Percentiles rank a stretch among this genome's conserved stretches.
Conservation (phyloP, 345 rosid genomes). For the Salix dunnii region DNA sequence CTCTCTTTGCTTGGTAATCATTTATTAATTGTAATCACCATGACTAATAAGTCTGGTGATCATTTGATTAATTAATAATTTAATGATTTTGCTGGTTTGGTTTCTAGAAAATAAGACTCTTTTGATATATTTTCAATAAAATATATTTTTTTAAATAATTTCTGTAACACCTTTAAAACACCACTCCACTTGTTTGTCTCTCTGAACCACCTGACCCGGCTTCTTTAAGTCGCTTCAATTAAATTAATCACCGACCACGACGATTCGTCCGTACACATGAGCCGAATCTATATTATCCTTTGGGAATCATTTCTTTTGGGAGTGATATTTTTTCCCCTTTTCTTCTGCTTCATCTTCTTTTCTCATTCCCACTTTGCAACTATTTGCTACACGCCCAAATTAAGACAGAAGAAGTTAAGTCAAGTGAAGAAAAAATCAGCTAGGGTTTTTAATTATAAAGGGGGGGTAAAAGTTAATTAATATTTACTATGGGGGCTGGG, state of each 20-base stretch:
- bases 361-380: neutral
- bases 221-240: neutral
- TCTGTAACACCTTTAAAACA: too few relatives aligned
- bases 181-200: neutral
- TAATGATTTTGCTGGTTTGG: neutral
- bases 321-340: neutral
- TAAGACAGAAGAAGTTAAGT: too few relatives aligned
- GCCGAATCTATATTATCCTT: neutral
- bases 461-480: too few relatives aligned
- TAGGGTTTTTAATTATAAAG: too few relatives aligned
- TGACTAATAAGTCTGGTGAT: neutral
- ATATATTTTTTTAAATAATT: too few relatives aligned
- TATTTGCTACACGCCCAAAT: too few relatives aligned
- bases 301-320: too few relatives aligned
- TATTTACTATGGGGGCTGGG: too few relatives aligned
- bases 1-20: neutral
- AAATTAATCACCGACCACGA: constrained; percentile 37
- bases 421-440: too few relatives aligned
- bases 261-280: constrained; percentile 19
- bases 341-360: neutral
- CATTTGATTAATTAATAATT: neutral
- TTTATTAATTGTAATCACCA: neutral
- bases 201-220: constrained; percentile 24
- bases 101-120: neutral
- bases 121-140: too few relatives aligned